Conservation (phyloP, 1,284 basidiomycete species). For the Cystobasidium slooffiae region DNA sequence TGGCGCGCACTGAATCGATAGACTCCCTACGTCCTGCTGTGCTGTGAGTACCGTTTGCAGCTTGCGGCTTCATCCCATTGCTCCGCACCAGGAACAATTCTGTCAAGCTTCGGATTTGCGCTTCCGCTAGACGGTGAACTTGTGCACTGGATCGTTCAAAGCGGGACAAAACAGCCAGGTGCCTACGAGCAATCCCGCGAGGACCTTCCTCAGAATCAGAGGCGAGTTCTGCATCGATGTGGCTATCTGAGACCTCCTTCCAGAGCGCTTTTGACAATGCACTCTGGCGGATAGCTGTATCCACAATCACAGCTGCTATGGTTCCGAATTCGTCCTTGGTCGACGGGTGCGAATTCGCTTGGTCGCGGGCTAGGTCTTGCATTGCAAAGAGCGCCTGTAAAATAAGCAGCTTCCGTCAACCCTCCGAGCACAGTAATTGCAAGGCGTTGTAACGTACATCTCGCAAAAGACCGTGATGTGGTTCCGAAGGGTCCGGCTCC, state of each 20-base stretch:
- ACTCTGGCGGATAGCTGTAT: neutral
- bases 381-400: neutral
- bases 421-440: too few relatives aligned
- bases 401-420: neutral
- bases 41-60: neutral
- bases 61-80: neutral
- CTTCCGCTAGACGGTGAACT: neutral
- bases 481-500: neutral
- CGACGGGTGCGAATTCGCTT: neutral
- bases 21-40: neutral
- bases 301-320: neutral
- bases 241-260: neutral
- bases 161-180: neutral
- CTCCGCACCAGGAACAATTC: slow-evolving; percentile 15
- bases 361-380: neutral
- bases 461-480: neutral
- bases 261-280: neutral
- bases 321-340: neutral
- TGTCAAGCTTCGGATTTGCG: slow-evolving; percentile 24
- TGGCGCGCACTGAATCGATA: neutral
- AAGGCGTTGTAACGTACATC: neutral
- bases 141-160: neutral
- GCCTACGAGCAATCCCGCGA: neutral
- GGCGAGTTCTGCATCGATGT: slow-evolving; percentile 1
- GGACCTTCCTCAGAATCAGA: neutral